phyloP scores from a whole-genome alignment of 345 rosid genomes.

The Dipteronia dyeriana region DNA sequence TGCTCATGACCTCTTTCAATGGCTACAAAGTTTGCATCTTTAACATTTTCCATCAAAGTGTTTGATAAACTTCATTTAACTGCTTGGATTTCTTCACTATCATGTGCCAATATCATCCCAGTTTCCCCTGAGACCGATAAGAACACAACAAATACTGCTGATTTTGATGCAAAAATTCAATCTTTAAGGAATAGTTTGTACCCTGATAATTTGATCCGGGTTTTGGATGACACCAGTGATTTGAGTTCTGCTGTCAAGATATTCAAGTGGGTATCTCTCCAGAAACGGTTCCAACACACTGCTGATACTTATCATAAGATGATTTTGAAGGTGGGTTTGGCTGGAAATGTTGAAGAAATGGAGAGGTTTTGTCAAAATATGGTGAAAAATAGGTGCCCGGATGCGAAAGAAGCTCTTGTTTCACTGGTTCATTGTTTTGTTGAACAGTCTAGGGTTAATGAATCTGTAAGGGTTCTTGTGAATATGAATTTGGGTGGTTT shows the following conservation, averaged over 20 bases:
- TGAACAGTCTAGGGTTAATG: slow-evolving; percentile 32
- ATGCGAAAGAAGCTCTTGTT: slow-evolving; percentile 33
- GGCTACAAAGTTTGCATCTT: slow-evolving; percentile 37
- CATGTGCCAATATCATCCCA: slow-evolving; percentile 32
- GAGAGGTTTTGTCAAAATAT: slow-evolving; percentile 41
- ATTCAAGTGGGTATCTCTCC: slow-evolving; percentile 56
- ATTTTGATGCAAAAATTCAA: slow-evolving; percentile 39
- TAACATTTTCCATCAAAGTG: slow-evolving; percentile 31
- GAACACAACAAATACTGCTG: slow-evolving; percentile 9
- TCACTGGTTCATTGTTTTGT: slow-evolving; percentile 42
- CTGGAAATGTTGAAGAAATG: slow-evolving; percentile 45
- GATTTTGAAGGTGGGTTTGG: slow-evolving; percentile 52
- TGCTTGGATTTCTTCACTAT: slow-evolving; percentile 34
- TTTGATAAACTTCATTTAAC: slow-evolving; percentile 29
- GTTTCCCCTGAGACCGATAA: slow-evolving; percentile 20
- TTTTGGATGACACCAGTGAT: slow-evolving; percentile 43
- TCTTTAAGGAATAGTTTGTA: slow-evolving; percentile 32
- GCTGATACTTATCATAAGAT: slow-evolving; percentile 46
- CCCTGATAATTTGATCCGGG: slow-evolving; percentile 43
- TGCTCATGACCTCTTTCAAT: slow-evolving; percentile 25
- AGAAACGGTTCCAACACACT: slow-evolving; percentile 45
- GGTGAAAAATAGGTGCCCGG: slow-evolving; percentile 35
- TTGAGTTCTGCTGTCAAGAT: slow-evolving; percentile 42
- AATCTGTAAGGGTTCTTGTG: slow-evolving; percentile 42
- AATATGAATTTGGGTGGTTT: slow-evolving; percentile 38